phyloP scores from a whole-genome alignment of 2,329 filamentous ascomycete genomes.

The Periconia sp. region DNA sequence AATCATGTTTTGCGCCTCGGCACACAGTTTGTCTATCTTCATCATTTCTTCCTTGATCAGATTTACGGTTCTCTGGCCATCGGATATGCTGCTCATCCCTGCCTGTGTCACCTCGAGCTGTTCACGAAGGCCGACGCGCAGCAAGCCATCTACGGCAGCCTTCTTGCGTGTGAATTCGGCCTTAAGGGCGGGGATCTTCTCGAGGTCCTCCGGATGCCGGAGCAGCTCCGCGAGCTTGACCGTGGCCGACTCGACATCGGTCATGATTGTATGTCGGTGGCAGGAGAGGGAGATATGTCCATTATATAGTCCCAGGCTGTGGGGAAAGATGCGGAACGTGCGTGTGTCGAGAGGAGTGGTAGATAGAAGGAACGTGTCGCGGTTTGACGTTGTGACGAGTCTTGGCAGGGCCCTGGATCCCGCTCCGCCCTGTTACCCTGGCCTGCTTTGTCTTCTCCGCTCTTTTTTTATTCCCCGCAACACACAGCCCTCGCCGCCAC shows the following conservation, averaged over 20 bases:
- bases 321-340: background rate
- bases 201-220: slow-evolving; percentile 92
- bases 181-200: slow-evolving; percentile 89
- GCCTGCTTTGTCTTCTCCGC: background rate
- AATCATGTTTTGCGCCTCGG: slow-evolving; percentile 96
- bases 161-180: slow-evolving; percentile 95
- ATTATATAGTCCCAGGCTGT: slow-evolving; percentile 9
- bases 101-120: slow-evolving; percentile 93
- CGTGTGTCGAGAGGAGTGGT: slow-evolving; percentile 1
- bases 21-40: slow-evolving; percentile 96
- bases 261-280: slow-evolving; percentile 51
- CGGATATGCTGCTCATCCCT: slow-evolving; percentile 84
- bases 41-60: slow-evolving; percentile 98
- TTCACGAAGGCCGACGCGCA: slow-evolving; percentile 83
- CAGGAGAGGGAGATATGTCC: slow-evolving; percentile 14
- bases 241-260: slow-evolving; percentile 61
- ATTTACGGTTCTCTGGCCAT: slow-evolving; percentile 88
- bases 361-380: background rate
- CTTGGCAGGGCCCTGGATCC: background rate
- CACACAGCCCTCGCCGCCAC: slow-evolving; percentile 1
- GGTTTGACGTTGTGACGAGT: background rate
- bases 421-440: no score
- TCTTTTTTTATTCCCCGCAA: slow-evolving; percentile 2
- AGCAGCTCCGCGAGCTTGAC: slow-evolving; percentile 90
- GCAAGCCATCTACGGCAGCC: slow-evolving; percentile 82